Evolutionary conservation across 805 yeast genomes (phyloP), one percentile per base, ranked within the genome.

Genomic region (Candida namnaoensis): DNA sequence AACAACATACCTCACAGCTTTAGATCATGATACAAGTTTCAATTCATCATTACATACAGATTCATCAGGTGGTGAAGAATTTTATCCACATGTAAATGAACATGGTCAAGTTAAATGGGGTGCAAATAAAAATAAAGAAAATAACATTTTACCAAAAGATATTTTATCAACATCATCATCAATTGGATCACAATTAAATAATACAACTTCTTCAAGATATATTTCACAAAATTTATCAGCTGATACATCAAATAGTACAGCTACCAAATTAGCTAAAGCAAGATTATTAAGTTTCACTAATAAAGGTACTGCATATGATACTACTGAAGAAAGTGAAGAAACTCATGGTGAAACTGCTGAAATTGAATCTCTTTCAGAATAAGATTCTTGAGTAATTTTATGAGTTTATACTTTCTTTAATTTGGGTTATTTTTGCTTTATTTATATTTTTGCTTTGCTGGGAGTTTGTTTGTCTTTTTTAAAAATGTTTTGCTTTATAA

Each of bases 211-310:
- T n/a, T n/a, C n/a, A n/a, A n/a, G n/a, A n/a, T n/a, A n/a, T n/a
- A n/a, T n/a, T n/a, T n/a, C n/a, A n/a, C n/a, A n/a, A n/a, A 51
- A 38, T 49, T 60, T 41, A 47, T 57, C 36, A 56, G 61, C 7
- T 58, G 9, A 51, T 43, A 42, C 46, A 47, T 35, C 47, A 42
- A 28, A 44, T 48, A n/a, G 36, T 28, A 49, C 36, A 24, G 39
- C 44, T 3, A 24, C 38, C 7, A 44, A 40, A 35, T 19, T 36
- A 3, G 42, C 54, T 2, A 55, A 60, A 33, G 71, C 70, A 23
- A 60, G 64, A 42, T 45, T 69, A 39, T 66, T 61, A 11, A 60
- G 58, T 32, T 55, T 67, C 37, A 56, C 56, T 15, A 54, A 64
- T 43, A 57, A 52, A 34, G 59, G 64, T 34, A 57, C 57, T 27